These are phyloP conservation scores for Meredithiella fracta DNA, from an alignment of 2,329 filamentous ascomycete species.

Conservation along the genomic window DNA sequence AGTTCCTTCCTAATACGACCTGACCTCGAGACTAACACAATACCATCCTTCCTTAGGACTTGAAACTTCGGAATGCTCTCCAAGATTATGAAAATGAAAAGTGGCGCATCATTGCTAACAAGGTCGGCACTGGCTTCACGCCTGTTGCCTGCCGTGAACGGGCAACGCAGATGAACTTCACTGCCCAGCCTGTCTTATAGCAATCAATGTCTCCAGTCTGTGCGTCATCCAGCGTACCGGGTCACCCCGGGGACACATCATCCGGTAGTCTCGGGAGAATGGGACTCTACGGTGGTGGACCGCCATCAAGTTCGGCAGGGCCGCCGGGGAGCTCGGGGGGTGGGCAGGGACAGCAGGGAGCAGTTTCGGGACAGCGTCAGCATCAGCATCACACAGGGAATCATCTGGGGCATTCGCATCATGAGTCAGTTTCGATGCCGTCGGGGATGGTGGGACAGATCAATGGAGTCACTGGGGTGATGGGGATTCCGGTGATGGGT, in stretches of 20 bases:
- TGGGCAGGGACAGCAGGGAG: constrained; percentile 19
- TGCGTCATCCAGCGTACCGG: constrained; percentile 28
- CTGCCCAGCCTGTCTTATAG: constrained; percentile 32
- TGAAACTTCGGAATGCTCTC: constrained; percentile 59
- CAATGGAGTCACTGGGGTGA: not conserved
- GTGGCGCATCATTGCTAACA: constrained; percentile 82
- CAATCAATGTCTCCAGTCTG: constrained; percentile 38
- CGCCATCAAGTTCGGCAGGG: not conserved
- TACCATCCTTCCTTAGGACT: constrained; percentile 38
- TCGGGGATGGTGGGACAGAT: not conserved
- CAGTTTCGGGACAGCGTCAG: not conserved
- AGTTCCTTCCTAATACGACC: not conserved
- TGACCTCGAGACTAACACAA: not conserved
- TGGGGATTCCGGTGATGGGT: constrained; percentile 1
- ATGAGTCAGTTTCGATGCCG: not conserved
- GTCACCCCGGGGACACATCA: constrained; percentile 22
- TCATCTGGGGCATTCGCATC: not conserved
- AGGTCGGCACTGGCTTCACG: constrained; percentile 80
- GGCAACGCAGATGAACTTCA: constrained; percentile 40
- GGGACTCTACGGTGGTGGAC: constrained; percentile 14
- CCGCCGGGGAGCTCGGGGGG: not conserved
- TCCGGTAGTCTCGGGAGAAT: not conserved
- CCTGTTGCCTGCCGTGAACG: constrained; percentile 75
- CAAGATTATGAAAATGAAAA: constrained; percentile 82
- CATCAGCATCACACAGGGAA: constrained; percentile 1